Evolutionary conservation across 1,139 yeast species (phyloP), one percentile per base, ranked within the genome.

Genomic region (Candida pseudoviswanathii): DNA sequence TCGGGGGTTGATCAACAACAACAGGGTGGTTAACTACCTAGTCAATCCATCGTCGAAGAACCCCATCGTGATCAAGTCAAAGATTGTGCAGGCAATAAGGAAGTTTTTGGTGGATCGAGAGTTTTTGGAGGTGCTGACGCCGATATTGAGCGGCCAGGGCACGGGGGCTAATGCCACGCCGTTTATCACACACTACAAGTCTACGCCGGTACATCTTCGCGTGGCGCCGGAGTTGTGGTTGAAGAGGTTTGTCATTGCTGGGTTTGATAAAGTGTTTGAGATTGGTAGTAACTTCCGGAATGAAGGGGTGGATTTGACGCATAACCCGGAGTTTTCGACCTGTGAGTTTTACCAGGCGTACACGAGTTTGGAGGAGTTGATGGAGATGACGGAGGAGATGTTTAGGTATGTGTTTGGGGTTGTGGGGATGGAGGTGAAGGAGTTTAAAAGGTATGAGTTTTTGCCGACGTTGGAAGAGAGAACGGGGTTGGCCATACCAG

Each of bases 171-270:
- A 85, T 58, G 98, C 98, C 0, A 79, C 80, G 24, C 96, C 98
- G 0, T 94, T 94, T 58, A 60, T 62, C 1, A 89, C 97, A 0
- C 70, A 67, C n/a, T 81, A 80, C 29, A 58, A 84, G 36, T 57
- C 56, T 2, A 54, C 59, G 1, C 44, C 62, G 0, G 66, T 91
- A 7, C 85, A 82, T 53, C 68, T 94, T 48, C 71, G 99, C 43
- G 94, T 94, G 3, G 97, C 99, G 0, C 98, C 99, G 0, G 99
- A 94, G 63, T 69, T 94, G 40, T 94, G 97, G 97, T 75, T 94
- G 51, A 94, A 94, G 64, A 79, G 88, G 58, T 67, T 94, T 50
- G 80, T 91, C 1, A 83, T 92, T 40, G 77, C 89, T 3, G 99
- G 99, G 2, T 83, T 92, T 60, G 96, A 91, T 55, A 82, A 80